A percentile compares a stretch with the other conserved stretches of the same genome.
Evolutionary conservation across 805 yeast species (phyloP).

Genomic region (Zygosaccharomyces gambellarensis): DNA sequence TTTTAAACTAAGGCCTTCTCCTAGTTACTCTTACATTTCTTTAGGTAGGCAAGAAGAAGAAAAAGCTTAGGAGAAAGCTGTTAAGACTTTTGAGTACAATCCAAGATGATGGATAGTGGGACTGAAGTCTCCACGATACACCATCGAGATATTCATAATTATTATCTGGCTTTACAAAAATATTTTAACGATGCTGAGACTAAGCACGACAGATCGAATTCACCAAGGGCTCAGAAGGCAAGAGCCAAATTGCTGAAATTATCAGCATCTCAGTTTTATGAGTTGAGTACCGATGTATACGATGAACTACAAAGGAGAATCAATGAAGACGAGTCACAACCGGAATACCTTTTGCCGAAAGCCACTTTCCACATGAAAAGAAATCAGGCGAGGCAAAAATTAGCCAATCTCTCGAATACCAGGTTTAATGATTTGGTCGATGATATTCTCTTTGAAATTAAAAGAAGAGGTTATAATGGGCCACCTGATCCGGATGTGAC

Average conservation of each 20-base stretch:
- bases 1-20: not conserved
- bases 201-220: slow-evolving; percentile 32
- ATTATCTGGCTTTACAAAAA: slow-evolving; percentile 25
- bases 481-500: slow-evolving; percentile 12
- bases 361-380: slow-evolving; percentile 83
- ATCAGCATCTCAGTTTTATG: slow-evolving; percentile 77
- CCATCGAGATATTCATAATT: slow-evolving; percentile 22
- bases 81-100: not conserved
- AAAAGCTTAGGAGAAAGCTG: not conserved
- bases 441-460: slow-evolving; percentile 84
- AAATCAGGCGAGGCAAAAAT: slow-evolving; percentile 90
- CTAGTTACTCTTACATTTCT: not conserved
- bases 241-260: slow-evolving; percentile 79
- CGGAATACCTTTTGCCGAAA: slow-evolving; percentile 64
- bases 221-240: slow-evolving; percentile 67
- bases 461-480: slow-evolving; percentile 58
- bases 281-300: slow-evolving; percentile 87
- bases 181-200: slow-evolving; percentile 30
- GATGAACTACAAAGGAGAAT: slow-evolving; percentile 85
- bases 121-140: slow-evolving; percentile 13
- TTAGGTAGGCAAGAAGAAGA: not conserved
- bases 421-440: slow-evolving; percentile 86
- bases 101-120: slow-evolving; percentile 10
- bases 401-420: slow-evolving; percentile 74
- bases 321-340: slow-evolving; percentile 52